Evolutionary conservation across 164 flowering plant species (phyloP), one percentile per base, ranked within the genome.

Genomic region (Aristolochia fimbriata): DNA sequence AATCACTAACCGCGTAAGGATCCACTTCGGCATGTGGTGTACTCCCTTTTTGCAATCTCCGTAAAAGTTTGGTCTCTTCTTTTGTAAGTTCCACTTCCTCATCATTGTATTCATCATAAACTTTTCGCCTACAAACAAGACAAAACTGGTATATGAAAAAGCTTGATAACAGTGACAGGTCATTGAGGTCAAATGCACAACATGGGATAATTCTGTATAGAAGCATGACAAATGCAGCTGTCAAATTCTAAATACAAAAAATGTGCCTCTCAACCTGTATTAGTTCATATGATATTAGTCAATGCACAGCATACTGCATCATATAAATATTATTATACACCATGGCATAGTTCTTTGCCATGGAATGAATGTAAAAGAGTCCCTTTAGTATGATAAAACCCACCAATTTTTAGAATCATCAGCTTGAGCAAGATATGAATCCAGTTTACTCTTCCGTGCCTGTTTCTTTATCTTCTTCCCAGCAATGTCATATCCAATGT

Each of bases 21-120:
- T 94, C 88, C 55, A 83, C 76, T n/a, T 84, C 93, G 59, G 78
- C 77, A 80, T 94, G 90, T 17, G 99, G 99, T n/a, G 99, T 89
- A 64, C 77, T 81, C 68, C 95, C 96, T 73, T 82, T 68, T 46
- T 81, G 67, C 71, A 86, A 20, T 58, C 80, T 79, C 19, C 75
- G 74, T 41, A 90, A 59, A 16, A 78, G 41, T 65, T 62, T 82
- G 41, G 66, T 72, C 66, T 94, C 95, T 21, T 83, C 64, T 73
- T 84, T 88, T 25, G 89, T 82, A 50, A 94, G 57, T 63, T 87
- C 88, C 33, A 94, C 84, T 55, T 76, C 87, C 76, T 94, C 99
- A 62, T 87, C 97, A 73, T 94, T 87, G 67, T 81, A 81, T 27
- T 87, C 93, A 78, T 94, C 97, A 70, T 69, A 69, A 52, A 94